Percentiles rank a stretch among this genome's conserved stretches.
Conservation (phyloP, 2,329 filamentous ascomycete species). For the Fusarium sp. region DNA sequence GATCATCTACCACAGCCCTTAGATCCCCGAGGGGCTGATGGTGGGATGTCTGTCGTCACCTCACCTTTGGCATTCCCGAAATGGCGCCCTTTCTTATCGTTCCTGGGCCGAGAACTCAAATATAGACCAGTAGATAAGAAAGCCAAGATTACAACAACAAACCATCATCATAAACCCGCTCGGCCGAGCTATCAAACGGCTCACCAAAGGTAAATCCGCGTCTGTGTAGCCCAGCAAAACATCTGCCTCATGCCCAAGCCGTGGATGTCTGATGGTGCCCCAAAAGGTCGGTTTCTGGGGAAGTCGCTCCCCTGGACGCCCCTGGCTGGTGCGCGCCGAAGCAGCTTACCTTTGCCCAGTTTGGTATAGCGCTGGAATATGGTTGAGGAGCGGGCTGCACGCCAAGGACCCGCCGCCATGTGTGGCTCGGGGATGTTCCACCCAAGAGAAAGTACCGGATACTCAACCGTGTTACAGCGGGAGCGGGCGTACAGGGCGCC, state of each 20-base stretch:
- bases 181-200: constrained; percentile 47
- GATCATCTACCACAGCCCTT: constrained; percentile 24
- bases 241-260: constrained; percentile 23
- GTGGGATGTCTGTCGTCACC: constrained; percentile 46
- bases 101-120: constrained; percentile 32
- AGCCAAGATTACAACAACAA: constrained; percentile 13
- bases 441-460: constrained; percentile 45
- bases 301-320: constrained; percentile 47
- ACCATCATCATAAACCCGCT: constrained; percentile 36
- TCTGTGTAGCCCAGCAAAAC: constrained; percentile 43
- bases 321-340: constrained; percentile 45
- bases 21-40: constrained; percentile 19
- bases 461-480: constrained; percentile 42
- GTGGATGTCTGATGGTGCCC: constrained; percentile 49
- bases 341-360: constrained; percentile 41
- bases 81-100: constrained; percentile 33
- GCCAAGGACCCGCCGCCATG: constrained; percentile 49
- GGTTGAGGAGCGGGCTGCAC: constrained; percentile 60
- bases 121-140: constrained; percentile 40
- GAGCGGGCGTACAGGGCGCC: constrained; percentile 28
- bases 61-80: constrained; percentile 22
- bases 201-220: constrained; percentile 37
- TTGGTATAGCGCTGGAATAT: constrained; percentile 57
- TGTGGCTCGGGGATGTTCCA: constrained; percentile 48
- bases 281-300: constrained; percentile 52